Conservation (phyloP, 139 green algal species). For the Tetradesmus lagerheimii region DNA sequence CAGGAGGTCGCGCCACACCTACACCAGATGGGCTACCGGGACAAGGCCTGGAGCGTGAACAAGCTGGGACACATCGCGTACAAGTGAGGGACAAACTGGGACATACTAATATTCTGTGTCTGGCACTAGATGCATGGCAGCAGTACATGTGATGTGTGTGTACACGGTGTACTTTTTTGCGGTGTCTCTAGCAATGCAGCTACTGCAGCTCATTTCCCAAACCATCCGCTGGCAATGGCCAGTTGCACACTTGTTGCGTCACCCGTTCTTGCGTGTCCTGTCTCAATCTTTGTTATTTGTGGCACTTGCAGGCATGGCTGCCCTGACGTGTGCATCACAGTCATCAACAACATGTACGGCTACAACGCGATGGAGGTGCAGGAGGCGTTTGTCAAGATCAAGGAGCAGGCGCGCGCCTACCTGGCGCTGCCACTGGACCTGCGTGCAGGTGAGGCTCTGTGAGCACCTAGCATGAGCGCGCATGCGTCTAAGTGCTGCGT, state of each 20-base stretch:
- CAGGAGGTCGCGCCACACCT: slow-evolving; percentile 54
- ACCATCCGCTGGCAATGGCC: too few species aligned
- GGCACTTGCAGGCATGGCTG: slow-evolving; percentile 51
- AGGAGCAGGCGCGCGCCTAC: slow-evolving; percentile 84
- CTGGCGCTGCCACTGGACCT: slow-evolving; percentile 53
- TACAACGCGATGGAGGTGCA: slow-evolving; percentile 98
- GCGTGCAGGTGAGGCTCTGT: slow-evolving; percentile 28
- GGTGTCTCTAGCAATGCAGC: too few species aligned
- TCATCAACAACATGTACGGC: slow-evolving; percentile 96
- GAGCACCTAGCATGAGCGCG: too few species aligned
- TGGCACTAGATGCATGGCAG: too few species aligned
- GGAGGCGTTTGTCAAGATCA: slow-evolving; percentile 98
- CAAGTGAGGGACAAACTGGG: too few species aligned
- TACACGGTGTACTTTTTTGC: too few species aligned
- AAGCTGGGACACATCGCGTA: slow-evolving; percentile 87
- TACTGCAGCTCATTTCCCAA: too few species aligned
- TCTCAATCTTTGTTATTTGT: background rate
- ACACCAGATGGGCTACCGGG: slow-evolving; percentile 80
- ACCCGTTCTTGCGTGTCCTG: background rate
- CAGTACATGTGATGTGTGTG: too few species aligned
- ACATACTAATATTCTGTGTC: too few species aligned
- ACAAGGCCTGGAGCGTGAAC: slow-evolving; percentile 98
- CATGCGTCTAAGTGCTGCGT: background rate
- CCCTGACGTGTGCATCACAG: slow-evolving; percentile 67
- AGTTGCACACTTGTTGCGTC: too few species aligned